Evolutionary conservation across 129 eudicot species (phyloP).

Genomic region (carrot (Daucus carota)): DNA sequence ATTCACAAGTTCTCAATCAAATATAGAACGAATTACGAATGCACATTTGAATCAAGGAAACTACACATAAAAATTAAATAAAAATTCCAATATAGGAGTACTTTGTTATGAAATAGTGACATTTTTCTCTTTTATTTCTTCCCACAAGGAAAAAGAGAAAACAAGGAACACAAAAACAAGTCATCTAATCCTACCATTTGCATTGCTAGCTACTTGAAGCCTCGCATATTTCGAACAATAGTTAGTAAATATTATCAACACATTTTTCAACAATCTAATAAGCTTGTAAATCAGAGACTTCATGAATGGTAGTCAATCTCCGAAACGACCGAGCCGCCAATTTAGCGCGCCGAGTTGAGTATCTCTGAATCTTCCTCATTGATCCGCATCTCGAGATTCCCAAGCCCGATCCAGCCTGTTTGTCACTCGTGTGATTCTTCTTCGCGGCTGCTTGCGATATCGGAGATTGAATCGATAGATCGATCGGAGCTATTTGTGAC

Average conservation of each 20-base stretch:
- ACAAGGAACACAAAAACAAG: background rate
- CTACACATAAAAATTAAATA: too few relatives aligned
- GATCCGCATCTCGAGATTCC: conserved; percentile 30
- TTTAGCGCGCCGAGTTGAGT: conserved; percentile 28
- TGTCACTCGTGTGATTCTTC: background rate
- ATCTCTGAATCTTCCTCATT: conserved; percentile 29
- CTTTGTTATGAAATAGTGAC: background rate
- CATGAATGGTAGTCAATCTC: conserved; percentile 33
- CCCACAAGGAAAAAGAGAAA: background rate
- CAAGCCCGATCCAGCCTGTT: background rate
- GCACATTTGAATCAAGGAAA: too few relatives aligned
- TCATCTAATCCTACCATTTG: background rate
- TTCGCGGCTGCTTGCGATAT: background rate
- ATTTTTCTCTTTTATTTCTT: background rate
- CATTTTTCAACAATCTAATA: background rate
- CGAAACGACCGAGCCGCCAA: conserved; percentile 33
- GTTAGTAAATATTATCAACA: background rate
- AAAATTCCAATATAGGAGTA: background rate
- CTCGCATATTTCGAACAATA: background rate
- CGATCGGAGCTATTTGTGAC: conserved; percentile 23
- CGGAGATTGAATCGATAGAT: background rate
- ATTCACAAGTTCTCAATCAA: too few relatives aligned
- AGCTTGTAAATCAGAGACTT: conserved; percentile 23
- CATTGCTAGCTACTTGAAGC: conserved; percentile 6
- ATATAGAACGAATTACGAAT: too few relatives aligned